Evolutionary conservation across 305 asterid genomes (phyloP).

Genomic region (Stenogyne calaminthoides): DNA sequence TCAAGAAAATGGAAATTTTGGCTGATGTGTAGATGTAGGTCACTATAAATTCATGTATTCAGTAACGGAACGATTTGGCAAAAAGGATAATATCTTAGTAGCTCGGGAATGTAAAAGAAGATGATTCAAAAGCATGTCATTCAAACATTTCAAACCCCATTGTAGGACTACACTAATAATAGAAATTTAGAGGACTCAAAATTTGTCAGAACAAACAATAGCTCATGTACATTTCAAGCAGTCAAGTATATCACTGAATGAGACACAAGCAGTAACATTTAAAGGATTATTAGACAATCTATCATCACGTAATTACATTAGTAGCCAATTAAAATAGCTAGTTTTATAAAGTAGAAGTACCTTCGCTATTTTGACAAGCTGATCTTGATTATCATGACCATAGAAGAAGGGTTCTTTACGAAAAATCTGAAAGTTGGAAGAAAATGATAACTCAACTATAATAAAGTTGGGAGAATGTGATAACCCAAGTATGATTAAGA

Average conservation of each 20-base stretch:
- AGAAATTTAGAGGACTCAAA: constrained; percentile 13
- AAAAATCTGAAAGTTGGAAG: constrained; percentile 52
- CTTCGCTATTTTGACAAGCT: constrained; percentile 75
- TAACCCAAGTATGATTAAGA: constrained; percentile 10
- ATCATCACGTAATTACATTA: background rate
- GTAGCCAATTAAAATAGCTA: background rate
- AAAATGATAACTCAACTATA: constrained; percentile 9
- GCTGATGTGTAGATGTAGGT: background rate
- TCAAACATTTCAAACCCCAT: constrained; percentile 3
- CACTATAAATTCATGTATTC: background rate
- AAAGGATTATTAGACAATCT: background rate
- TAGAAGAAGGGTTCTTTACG: constrained; percentile 77
- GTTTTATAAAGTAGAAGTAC: constrained; percentile 35
- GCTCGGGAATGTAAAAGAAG: background rate
- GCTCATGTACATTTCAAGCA: background rate
- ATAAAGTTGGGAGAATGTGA: constrained; percentile 20
- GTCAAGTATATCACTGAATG: constrained; percentile 7
- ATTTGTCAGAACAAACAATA: background rate
- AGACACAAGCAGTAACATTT: background rate
- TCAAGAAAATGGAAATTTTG: background rate
- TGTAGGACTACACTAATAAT: background rate
- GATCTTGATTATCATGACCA: constrained; percentile 80
- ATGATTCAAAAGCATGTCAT: background rate
- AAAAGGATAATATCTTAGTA: background rate
- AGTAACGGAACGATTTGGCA: background rate